Percentiles rank a stretch among this genome's conserved stretches.
Evolutionary conservation across 78 protist species (phyloP).

Genomic region (Pigoraptor vietnamica): DNA sequence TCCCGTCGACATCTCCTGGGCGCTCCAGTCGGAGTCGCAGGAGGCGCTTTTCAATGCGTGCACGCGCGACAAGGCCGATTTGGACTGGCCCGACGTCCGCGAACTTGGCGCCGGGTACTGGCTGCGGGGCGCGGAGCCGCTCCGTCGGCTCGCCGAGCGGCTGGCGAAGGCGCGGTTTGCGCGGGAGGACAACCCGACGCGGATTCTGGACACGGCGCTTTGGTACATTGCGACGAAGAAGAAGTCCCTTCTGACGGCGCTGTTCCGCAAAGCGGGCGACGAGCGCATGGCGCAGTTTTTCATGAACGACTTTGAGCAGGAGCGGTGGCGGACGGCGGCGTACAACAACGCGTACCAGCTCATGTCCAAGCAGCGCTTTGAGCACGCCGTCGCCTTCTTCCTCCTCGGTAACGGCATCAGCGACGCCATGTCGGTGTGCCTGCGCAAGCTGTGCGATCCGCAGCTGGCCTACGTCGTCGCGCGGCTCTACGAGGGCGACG

Average conservation of each 20-base stretch:
- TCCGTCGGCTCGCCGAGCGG: neutral
- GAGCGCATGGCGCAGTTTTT: conserved; percentile 14
- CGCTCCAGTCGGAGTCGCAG: conserved; percentile 21
- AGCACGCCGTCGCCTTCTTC: conserved; percentile 48
- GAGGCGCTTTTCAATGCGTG: conserved; percentile 16
- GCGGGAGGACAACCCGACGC: neutral
- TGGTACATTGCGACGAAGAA: conserved; percentile 24
- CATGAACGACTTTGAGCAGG: conserved; percentile 20
- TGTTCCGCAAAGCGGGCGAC: conserved; percentile 8
- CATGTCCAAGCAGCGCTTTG: conserved; percentile 27
- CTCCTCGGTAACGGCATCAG: conserved; percentile 5
- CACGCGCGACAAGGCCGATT: neutral
- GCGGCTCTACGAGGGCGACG: conserved; percentile 31
- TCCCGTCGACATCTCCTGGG: conserved; percentile 9
- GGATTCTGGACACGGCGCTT: neutral
- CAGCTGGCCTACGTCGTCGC: conserved; percentile 27
- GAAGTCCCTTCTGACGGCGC: neutral
- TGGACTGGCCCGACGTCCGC: conserved; percentile 19
- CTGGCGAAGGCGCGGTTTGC: conserved; percentile 1
- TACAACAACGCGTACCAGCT: conserved; percentile 44
- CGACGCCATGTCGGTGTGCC: neutral
- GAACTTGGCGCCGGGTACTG: conserved; percentile 20
- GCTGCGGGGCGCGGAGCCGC: neutral
- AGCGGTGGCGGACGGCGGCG: conserved; percentile 47
- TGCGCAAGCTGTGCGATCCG: conserved; percentile 16